Evolutionary conservation across 305 asterid species (phyloP).

Genomic region (Solanum hybrid): DNA sequence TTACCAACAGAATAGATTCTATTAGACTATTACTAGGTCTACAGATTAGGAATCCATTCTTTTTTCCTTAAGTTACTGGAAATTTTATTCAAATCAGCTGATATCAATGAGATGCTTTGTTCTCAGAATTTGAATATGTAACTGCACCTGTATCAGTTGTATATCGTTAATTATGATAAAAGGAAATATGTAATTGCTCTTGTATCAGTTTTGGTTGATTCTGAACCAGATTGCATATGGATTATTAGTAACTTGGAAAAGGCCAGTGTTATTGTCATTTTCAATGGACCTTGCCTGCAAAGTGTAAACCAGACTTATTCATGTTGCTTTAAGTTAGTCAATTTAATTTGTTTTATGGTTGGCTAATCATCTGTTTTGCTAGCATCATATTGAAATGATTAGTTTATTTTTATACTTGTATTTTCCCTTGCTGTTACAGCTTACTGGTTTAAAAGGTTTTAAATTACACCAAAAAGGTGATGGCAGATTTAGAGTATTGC

Average conservation of each 20-base stretch:
- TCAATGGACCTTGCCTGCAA: background rate
- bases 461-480: background rate
- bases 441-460: background rate
- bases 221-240: background rate
- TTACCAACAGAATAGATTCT: too few relatives aligned
- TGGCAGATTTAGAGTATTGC: background rate
- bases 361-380: background rate
- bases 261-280: background rate
- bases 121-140: background rate
- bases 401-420: background rate
- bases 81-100: too few relatives aligned
- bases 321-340: background rate
- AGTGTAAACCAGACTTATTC: background rate
- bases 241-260: background rate
- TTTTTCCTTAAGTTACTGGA: too few relatives aligned
- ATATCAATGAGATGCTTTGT: background rate
- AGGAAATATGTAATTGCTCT: background rate
- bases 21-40: too few relatives aligned
- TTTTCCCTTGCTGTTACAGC: background rate
- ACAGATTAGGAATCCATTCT: too few relatives aligned
- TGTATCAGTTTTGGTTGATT: background rate
- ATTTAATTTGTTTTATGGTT: background rate
- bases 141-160: background rate
- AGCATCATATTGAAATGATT: background rate
- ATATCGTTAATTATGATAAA: background rate